These are phyloP conservation scores for Salisapilia sapeloensis DNA, from an alignment of 352 stramenopile genomes.

Conservation along the genomic window DNA sequence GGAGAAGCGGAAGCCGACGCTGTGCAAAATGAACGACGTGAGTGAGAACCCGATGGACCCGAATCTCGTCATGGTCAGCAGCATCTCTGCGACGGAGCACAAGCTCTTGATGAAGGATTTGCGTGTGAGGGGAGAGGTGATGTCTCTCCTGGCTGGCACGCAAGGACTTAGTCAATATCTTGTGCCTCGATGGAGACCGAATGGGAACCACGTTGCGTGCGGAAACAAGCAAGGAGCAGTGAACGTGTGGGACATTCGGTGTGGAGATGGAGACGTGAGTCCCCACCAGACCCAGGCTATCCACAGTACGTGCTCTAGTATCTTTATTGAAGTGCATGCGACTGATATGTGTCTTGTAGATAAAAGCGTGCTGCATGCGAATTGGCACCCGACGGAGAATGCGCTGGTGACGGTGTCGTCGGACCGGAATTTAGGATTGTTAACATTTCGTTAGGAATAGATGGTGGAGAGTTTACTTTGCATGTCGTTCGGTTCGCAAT, in stretches of 20 bases:
- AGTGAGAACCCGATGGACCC: conserved; percentile 73
- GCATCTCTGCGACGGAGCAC: conserved; percentile 40
- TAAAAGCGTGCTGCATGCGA: conserved; percentile 72
- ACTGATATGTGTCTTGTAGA: conserved; percentile 12
- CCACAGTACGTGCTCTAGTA: conserved; percentile 38
- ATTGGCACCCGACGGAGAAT: conserved; percentile 73
- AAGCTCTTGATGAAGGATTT: conserved; percentile 63
- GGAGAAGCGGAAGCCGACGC: conserved; percentile 54
- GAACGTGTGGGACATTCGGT: conserved; percentile 62
- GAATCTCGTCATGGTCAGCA: conserved; percentile 59
- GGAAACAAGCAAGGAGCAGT: conserved; percentile 44
- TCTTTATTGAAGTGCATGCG: conserved; percentile 1
- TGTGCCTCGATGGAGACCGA: conserved; percentile 62
- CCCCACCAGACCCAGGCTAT: conserved; percentile 53
- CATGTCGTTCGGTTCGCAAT: too few species aligned
- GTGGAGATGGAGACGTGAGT: not conserved
- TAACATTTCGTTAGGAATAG: conserved; percentile 62
- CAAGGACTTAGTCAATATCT: conserved; percentile 73
- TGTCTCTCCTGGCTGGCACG: conserved; percentile 18
- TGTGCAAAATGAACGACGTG: conserved; percentile 74
- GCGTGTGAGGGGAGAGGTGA: conserved; percentile 27
- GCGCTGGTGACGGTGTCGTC: conserved; percentile 76
- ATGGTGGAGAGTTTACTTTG: too few species aligned
- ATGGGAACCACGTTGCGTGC: conserved; percentile 49
- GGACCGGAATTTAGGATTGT: conserved; percentile 54